Base-by-base conservation (phyloP, 2,329 filamentous ascomycete species). In the Nothophoma quercina region DNA sequence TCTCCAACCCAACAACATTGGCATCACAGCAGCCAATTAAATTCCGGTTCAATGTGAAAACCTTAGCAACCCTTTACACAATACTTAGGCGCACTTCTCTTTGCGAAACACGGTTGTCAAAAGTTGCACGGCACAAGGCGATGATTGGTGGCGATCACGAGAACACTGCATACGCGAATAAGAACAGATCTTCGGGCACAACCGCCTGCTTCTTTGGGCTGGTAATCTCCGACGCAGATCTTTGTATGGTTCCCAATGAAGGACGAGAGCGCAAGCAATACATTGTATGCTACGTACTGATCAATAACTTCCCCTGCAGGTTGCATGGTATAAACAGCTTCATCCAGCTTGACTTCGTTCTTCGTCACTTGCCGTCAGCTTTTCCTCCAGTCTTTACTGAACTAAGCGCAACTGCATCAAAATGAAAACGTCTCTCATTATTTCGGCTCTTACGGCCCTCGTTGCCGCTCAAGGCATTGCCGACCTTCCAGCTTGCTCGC, bases 401-500 rank as follows among this genome's bases (percentile, higher is more conserved):
- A 42, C n/a, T 9, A 25, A 9, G 22, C 12, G 22, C 15, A 29
- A 45, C 1, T 25, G 10, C 13, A 23, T 40, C 57, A 66, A 33
- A 7, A 71, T 71, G 68, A 70, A 67, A 58, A 58, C 47, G 56
- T 45, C 56, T 25, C 36, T 62, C 29, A 43, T 59, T 40, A 55
- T 73, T 40, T 59, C 77, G 32, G 65, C 72, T 56, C 59, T 74
- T 46, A 68, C 72, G 53, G 66, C 72, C 48, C 52, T 78, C 33
- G 74, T 69, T 52, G 63, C 68, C 33, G 73, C 77, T 34, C 77
- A 79, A 63, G 56, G 42, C 32, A 62, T 78, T 22, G 64, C 68
- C 7, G 55, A 78, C 51, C 60, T 80, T 6, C 78, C 77, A 10
- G n/a, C 33, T 7, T 80, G 77, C 68, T 73, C 78, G 29, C 70